Evolutionary conservation across 225 moss, liverwort and hornwort species (phyloP).

Genomic region (Physcomitrellopsis africana): DNA sequence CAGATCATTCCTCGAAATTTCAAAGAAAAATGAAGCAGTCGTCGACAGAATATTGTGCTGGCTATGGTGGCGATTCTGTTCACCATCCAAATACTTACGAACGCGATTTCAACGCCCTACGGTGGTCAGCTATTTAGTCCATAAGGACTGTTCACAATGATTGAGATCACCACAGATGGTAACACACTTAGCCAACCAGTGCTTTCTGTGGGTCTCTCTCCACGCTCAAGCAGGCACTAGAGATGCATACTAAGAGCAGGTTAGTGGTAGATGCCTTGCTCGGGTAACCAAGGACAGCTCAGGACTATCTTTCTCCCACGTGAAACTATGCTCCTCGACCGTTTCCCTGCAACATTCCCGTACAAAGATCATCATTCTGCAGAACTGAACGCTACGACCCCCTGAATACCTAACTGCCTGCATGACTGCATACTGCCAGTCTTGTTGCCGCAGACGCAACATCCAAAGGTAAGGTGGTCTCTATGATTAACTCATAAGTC

Average conservation of each 20-base stretch:
- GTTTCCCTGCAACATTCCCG: constrained; percentile 4
- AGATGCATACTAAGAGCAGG: background rate
- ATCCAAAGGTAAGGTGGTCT: background rate
- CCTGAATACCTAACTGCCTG: background rate
- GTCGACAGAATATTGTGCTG: background rate
- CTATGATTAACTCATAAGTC: background rate
- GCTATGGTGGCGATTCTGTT: constrained; percentile 2
- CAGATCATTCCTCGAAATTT: background rate
- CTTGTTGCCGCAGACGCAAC: too few relatives aligned
- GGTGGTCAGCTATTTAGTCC: background rate
- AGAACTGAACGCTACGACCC: background rate
- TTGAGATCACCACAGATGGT: constrained; percentile 4
- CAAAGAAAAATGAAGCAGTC: background rate
- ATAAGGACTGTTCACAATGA: background rate
- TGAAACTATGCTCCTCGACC: constrained; percentile 7
- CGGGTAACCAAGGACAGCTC: constrained; percentile 8
- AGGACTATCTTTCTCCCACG: background rate
- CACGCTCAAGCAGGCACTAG: background rate
- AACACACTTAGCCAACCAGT: constrained; percentile 1
- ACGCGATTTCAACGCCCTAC: background rate
- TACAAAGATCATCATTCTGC: constrained; percentile 18
- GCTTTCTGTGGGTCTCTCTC: background rate
- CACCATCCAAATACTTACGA: constrained; percentile 3
- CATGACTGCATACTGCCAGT: too few relatives aligned
- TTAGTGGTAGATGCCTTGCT: background rate